Evolutionary conservation across 495 filamentous ascomycete species (phyloP).

Genomic region (Hypoxylon fragiforme): DNA sequence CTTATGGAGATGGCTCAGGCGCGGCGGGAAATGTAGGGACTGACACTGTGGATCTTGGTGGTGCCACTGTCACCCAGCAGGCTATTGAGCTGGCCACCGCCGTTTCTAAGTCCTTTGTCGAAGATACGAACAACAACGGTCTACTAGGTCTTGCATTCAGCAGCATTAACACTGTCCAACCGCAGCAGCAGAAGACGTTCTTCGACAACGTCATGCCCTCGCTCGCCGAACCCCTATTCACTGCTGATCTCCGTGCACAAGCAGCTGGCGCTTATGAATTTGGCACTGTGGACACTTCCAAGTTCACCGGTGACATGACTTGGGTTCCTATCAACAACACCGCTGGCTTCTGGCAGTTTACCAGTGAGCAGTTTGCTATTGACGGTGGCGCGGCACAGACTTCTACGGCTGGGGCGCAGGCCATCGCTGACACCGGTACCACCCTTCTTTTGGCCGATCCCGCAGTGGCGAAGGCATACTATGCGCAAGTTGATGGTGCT

Average conservation of each 20-base stretch:
- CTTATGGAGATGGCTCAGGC: slow-evolving; percentile 73
- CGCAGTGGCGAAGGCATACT: slow-evolving; percentile 63
- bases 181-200: slow-evolving; percentile 72
- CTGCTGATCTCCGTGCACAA: slow-evolving; percentile 66
- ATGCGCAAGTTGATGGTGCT: slow-evolving; percentile 62
- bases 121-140: slow-evolving; percentile 66
- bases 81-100: slow-evolving; percentile 69
- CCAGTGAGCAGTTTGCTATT: slow-evolving; percentile 60
- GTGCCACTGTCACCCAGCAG: slow-evolving; percentile 66
- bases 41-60: slow-evolving; percentile 75
- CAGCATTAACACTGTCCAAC: slow-evolving; percentile 71
- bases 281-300: slow-evolving; percentile 66
- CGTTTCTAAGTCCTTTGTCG: slow-evolving; percentile 65
- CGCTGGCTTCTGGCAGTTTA: slow-evolving; percentile 77
- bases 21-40: slow-evolving; percentile 69
- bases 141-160: slow-evolving; percentile 78
- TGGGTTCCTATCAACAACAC: slow-evolving; percentile 66
- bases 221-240: slow-evolving; percentile 72
- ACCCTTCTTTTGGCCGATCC: slow-evolving; percentile 72
- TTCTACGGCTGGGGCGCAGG: slow-evolving; percentile 48
- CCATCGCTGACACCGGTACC: slow-evolving; percentile 74
- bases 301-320: slow-evolving; percentile 65
- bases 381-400: slow-evolving; percentile 45
- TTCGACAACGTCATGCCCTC: slow-evolving; percentile 71
- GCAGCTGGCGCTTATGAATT: slow-evolving; percentile 74